Evolutionary conservation across 257 asterid species (phyloP).

Genomic region (Scutellaria galericulata): DNA sequence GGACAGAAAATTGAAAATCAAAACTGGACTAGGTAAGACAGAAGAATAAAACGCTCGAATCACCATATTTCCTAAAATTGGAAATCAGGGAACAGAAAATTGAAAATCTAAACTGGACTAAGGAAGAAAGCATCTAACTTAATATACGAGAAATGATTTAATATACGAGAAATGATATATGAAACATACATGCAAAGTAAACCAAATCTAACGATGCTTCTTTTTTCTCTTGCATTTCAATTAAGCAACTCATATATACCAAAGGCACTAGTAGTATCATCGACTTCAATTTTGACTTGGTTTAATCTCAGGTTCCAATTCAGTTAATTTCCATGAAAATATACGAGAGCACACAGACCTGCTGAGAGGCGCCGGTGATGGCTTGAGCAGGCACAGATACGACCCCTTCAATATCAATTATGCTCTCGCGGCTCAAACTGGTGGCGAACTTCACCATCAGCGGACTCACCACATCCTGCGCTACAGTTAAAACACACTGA

Average conservation of each 20-base stretch:
- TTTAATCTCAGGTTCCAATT: neutral
- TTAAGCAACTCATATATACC: neutral
- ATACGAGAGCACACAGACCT: conserved; percentile 47
- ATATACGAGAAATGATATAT: too few relatives aligned
- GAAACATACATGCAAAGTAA: too few relatives aligned
- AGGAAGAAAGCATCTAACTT: too few relatives aligned
- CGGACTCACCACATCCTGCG: conserved; percentile 63
- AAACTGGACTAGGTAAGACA: too few relatives aligned
- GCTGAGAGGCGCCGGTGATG: conserved; percentile 82
- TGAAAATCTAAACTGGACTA: too few relatives aligned
- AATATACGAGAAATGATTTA: too few relatives aligned
- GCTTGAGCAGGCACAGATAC: conserved; percentile 64
- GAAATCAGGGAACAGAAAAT: too few relatives aligned
- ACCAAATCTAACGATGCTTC: neutral
- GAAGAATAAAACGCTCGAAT: too few relatives aligned
- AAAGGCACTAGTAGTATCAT: neutral
- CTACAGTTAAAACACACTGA: conserved; percentile 75
- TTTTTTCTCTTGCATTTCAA: neutral
- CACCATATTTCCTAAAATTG: too few relatives aligned
- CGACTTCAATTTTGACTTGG: too few relatives aligned
- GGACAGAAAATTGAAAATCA: too few relatives aligned
- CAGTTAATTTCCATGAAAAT: neutral
- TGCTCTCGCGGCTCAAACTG: conserved; percentile 68
- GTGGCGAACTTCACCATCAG: conserved; percentile 85
- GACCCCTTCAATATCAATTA: conserved; percentile 75